Evolutionary conservation across 2,329 filamentous ascomycete genomes (phyloP), one percentile per base, ranked within the genome.

Genomic region (Fusarium avenaceum): DNA sequence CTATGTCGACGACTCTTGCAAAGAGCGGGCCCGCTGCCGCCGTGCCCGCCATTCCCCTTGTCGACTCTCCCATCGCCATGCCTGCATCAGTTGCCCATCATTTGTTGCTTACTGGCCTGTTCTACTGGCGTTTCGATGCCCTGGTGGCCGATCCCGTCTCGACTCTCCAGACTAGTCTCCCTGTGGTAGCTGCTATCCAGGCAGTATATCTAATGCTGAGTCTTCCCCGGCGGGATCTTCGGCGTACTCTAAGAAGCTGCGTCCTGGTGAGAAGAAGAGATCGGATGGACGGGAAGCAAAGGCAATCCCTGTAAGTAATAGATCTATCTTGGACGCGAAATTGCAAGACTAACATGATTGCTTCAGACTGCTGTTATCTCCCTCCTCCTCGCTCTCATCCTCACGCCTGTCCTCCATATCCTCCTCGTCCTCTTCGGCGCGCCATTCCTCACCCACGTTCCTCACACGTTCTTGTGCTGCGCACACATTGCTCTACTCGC

Each of bases 361-460:
- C 26, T 38, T 45, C 49, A 86, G 84, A 80, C 82, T 19, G 77
- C 82, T 15, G 70, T 83, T 57, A 78, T 86, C 49, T 83, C 83
- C 7, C 75, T 85, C 38, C 67, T 84, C 20, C 75, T 97, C 85
- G 89, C 92, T 3, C 85, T 88, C 3, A 85, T 96, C 69, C 83
- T 94, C 58, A 90, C 92, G 9, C 86, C 95, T 32, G 77, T 78
- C 28, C 72, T 90, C 22, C 84, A 90, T 76, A 76, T 88, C 43
- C 80, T 89, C 38, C 86, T 96, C 73, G 85, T 98, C 74, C 91
- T 98, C 70, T 96, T 97, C 79, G 96, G 96, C 75, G 96, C 95
- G 9, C 96, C 96, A 0, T 84, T 97, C 53, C 92, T 95, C 32
- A 93, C 92, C 1, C 92, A 97, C 77, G 82, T 91, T 50, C 76